Base-by-base conservation (phyloP, 1,139 yeast genomes). In the Scheffersomyces stambukii region DNA sequence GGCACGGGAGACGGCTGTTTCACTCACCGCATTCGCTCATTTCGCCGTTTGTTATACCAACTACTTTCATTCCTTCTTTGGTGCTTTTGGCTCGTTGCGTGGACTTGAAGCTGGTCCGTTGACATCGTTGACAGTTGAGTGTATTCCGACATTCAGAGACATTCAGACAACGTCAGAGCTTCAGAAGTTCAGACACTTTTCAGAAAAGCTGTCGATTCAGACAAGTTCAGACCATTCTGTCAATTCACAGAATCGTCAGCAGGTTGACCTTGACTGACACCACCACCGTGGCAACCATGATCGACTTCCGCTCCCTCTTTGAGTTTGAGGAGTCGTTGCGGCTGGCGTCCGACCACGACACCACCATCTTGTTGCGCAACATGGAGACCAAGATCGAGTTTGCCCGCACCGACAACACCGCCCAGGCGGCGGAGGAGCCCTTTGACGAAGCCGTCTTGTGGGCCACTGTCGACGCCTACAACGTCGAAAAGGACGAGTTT, bases 321-420 rank as follows among this genome's bases (percentile, higher is more conserved):
- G 72, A 66, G 40, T 64, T 66, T 32, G 73, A 66, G 42, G 67
- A 62, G 34, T 61, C 70, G 9, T 54, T 66, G 15, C 42, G 56
- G n/a, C 39, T 47, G 21, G 37, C 47, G 18, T 37, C 44, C 11
- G 35, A 41, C 13, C 38, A 45, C 28, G 43, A 45, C 21, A 48
- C 53, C 25, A n/a, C 16, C 6, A 46, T 60, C 13, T 48, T 64
- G 24, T 45, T 57, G 17, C 40, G 42, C 28, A 57, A 59, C 36
- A 41, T 64, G 29, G 68, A 57, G 19, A 37, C 48, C 25, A 60
- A 57, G 40, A 56, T 62, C 12, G 69, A 50, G 21, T 38, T 38
- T 27, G 40, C 35, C 8, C 42, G 41, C 12, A 19, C 25, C 11
- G 21, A 30, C 9, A 34, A 33, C 9, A 27, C 13, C 8, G 28